A percentile compares a stretch with the other conserved stretches of the same genome.
Conservation (phyloP, 2,329 filamentous ascomycete genomes). For the Malbranchea zuffiana region DNA sequence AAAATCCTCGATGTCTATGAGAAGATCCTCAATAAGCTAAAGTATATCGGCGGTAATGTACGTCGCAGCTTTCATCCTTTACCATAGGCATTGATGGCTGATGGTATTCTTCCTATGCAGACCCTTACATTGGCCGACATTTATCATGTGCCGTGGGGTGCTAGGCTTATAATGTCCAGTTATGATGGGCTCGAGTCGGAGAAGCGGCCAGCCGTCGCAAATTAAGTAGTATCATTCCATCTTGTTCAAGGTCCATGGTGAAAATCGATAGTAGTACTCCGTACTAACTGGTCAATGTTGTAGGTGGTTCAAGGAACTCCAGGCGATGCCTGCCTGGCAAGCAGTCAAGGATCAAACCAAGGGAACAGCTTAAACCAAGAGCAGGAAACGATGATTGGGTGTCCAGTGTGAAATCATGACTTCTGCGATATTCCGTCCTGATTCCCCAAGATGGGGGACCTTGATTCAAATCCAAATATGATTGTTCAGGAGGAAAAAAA, state of each 20-base stretch:
- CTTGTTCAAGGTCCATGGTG: too few relatives aligned
- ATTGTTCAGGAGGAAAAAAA: too few relatives aligned
- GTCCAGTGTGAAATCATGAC: too few relatives aligned
- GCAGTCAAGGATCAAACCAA: constrained; percentile 4
- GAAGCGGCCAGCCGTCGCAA: constrained; percentile 9
- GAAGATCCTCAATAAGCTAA: constrained; percentile 12
- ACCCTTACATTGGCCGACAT: constrained; percentile 11
- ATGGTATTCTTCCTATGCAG: too few relatives aligned
- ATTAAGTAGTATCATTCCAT: constrained; percentile 7
- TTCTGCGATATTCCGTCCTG: too few relatives aligned
- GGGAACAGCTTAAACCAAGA: constrained; percentile 8
- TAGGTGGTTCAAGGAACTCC: constrained; percentile 12
- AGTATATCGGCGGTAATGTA: constrained; percentile 13
- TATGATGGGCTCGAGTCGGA: constrained; percentile 8
- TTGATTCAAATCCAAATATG: too few relatives aligned
- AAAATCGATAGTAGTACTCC: too few relatives aligned
- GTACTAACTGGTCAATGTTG: background rate
- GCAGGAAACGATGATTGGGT: too few relatives aligned
- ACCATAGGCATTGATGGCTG: too few relatives aligned
- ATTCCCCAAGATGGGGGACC: too few relatives aligned
- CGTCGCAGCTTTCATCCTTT: background rate
- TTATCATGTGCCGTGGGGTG: constrained; percentile 9
- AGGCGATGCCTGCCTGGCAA: constrained; percentile 7
- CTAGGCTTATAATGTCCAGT: background rate
- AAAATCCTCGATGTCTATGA: constrained; percentile 12